phyloP scores from a whole-genome alignment of 305 asterid species.

The Fraxinus dipetala region DNA sequence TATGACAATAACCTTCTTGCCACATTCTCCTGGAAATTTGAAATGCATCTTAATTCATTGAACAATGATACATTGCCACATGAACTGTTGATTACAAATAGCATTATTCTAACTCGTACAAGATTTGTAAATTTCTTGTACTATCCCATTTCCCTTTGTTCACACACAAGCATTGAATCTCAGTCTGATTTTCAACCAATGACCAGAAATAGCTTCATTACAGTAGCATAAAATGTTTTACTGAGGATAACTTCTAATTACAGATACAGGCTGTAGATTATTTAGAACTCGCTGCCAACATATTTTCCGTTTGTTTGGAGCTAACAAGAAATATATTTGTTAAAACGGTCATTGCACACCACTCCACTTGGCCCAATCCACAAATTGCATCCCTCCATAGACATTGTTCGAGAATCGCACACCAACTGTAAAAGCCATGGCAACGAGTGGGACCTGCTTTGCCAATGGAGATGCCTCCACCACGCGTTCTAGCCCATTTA shows the following conservation, averaged over 20 bases:
- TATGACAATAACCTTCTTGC: neutral
- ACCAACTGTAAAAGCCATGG: slow-evolving; percentile 87
- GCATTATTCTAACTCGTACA: neutral
- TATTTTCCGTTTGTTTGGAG: neutral
- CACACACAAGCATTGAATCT: neutral
- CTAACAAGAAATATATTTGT: neutral
- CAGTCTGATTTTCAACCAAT: neutral
- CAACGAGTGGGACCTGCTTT: slow-evolving; percentile 63
- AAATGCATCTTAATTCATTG: neutral
- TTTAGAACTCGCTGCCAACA: neutral
- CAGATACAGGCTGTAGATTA: neutral
- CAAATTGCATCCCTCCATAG: slow-evolving; percentile 95
- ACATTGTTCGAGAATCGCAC: slow-evolving; percentile 82
- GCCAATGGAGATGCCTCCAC: slow-evolving; percentile 83
- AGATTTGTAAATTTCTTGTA: neutral
- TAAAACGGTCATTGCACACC: slow-evolving; percentile 55
- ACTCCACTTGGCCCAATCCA: slow-evolving; percentile 84
- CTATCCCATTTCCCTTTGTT: neutral
- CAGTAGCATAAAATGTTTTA: neutral
- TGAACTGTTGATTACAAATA: too few species aligned
- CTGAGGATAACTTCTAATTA: neutral
- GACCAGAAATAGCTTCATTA: neutral
- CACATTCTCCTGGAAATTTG: neutral
- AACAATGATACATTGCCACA: too few species aligned
- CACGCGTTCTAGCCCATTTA: slow-evolving; percentile 80